A percentile compares a stretch with the other conserved stretches of the same genome.
These are phyloP conservation scores for Yamadazyma dendronema DNA, from an alignment of 1,139 yeast genomes.

Conservation along the genomic window DNA sequence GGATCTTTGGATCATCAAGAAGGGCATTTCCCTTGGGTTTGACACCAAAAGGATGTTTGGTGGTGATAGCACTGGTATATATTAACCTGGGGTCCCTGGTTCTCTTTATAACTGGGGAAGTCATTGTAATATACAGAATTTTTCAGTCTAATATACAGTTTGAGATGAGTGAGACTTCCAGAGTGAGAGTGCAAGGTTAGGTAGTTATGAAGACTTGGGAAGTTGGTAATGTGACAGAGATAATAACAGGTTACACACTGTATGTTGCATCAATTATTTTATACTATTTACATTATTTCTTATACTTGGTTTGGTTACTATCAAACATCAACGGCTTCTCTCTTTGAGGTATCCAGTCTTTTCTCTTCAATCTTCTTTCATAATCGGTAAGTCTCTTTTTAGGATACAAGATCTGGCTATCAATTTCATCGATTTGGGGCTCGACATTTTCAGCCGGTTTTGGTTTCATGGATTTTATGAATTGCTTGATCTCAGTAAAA, in stretches of 20 bases:
- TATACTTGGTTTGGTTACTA: slow-evolving; percentile 21
- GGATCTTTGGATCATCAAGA: slow-evolving; percentile 19
- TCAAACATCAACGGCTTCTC: slow-evolving; percentile 35
- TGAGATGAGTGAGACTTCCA: background rate
- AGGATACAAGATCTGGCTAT: slow-evolving; percentile 71
- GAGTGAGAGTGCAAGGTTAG: background rate
- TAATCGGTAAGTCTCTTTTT: slow-evolving; percentile 56
- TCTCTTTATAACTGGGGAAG: slow-evolving; percentile 12
- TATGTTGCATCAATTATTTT: too few relatives aligned
- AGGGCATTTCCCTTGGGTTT: slow-evolving; percentile 69
- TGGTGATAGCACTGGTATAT: slow-evolving; percentile 21
- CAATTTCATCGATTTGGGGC: slow-evolving; percentile 56
- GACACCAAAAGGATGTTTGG: slow-evolving; percentile 69
- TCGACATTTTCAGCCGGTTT: slow-evolving; percentile 18
- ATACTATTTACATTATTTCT: slow-evolving; percentile 6
- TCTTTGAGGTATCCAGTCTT: slow-evolving; percentile 63
- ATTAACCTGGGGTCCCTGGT: slow-evolving; percentile 22
- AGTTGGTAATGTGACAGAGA: background rate
- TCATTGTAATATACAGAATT: slow-evolving; percentile 4
- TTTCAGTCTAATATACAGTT: slow-evolving; percentile 1
- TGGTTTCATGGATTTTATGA: slow-evolving; percentile 51
- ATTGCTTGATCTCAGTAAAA: slow-evolving; percentile 71
- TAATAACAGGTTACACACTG: background rate
- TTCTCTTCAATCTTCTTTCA: slow-evolving; percentile 43
- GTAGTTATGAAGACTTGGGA: background rate